Conservation (phyloP, 2,329 filamentous ascomycete species). For the Aspergillus luchuensis region DNA sequence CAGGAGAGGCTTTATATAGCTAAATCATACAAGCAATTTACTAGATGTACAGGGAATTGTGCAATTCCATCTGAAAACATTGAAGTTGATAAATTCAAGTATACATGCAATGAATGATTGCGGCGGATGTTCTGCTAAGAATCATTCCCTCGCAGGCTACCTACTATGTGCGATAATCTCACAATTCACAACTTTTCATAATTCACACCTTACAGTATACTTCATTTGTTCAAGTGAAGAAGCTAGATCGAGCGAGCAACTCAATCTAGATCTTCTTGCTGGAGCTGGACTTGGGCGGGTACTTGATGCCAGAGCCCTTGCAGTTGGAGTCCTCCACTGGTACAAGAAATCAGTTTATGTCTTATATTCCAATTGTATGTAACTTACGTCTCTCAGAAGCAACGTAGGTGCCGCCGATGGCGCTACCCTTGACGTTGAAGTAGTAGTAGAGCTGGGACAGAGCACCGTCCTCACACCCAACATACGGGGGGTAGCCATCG, state of each 20-base stretch:
- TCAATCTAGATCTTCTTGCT: neutral
- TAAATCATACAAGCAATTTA: too few species aligned
- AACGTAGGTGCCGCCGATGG: slow-evolving; percentile 64
- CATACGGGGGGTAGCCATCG: slow-evolving; percentile 52
- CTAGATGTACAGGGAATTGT: too few species aligned
- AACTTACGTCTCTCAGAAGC: slow-evolving; percentile 52
- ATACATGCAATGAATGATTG: too few species aligned
- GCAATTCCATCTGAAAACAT: too few species aligned
- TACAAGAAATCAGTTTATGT: neutral
- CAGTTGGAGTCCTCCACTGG: slow-evolving; percentile 57
- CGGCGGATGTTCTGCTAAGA: too few species aligned
- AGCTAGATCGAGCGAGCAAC: neutral
- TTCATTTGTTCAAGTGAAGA: neutral
- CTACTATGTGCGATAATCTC: too few species aligned
- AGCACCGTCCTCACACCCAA: slow-evolving; percentile 52
- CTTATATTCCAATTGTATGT: neutral
- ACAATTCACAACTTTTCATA: neutral
- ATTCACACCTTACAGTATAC: neutral
- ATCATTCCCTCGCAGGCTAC: too few species aligned
- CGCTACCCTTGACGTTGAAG: slow-evolving; percentile 55
- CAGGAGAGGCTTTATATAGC: too few species aligned
- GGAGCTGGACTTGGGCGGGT: slow-evolving; percentile 57
- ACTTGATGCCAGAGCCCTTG: slow-evolving; percentile 63
- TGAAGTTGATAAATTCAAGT: too few species aligned
- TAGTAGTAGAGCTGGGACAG: slow-evolving; percentile 61